Evolutionary conservation across 2,329 filamentous ascomycete genomes (phyloP), one percentile per base, ranked within the genome.

Genomic region (Penicillium sp.): DNA sequence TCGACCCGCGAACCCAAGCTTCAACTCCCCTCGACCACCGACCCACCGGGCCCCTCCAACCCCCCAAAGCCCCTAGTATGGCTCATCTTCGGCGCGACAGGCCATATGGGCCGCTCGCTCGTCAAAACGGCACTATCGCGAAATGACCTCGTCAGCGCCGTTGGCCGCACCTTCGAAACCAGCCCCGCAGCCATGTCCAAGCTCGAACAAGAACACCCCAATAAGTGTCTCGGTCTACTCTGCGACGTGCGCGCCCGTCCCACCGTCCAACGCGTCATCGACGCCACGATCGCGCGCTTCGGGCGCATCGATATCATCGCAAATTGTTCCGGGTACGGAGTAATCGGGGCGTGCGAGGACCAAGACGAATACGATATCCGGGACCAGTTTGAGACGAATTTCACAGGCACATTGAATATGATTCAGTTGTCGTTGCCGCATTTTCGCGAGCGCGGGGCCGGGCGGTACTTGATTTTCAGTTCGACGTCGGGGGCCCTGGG

Each of bases 51-150:
- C 19, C 78, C 83, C 10, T 77, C 79, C 41, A 83, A 84, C 50
- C 82, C 85, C 10, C 75, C 81, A 2, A 85, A 83, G 65, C 85
- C 85, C 66, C 80, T 89, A 54, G 84, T 91, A 72, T 97, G 91
- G 91, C 82, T 97, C 88, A 77, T 97, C 48, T 98, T 96, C 69
- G 93, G 93, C 43, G 90, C 88, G 42, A 96, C 90, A n/a, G 93
- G 91, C 49, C 93, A 98, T 63, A 95, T 97, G 77, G 93, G 93
- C 52, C 84, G 88, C 45, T 94, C 87, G 7, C 80, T 97, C 19
- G 87, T 91, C 52, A 91, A 93, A 62, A 82, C 80, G 48, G 88
- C 87, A 15, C 77, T 97, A 19, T 76, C 81, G 15, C 85, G 88
- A 60, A 85, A 85, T 59, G 93, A 98, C 66, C 77, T 84, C 44